Conservation (phyloP, 2,329 filamentous ascomycete species). For the Trichoderma asperellum region DNA sequence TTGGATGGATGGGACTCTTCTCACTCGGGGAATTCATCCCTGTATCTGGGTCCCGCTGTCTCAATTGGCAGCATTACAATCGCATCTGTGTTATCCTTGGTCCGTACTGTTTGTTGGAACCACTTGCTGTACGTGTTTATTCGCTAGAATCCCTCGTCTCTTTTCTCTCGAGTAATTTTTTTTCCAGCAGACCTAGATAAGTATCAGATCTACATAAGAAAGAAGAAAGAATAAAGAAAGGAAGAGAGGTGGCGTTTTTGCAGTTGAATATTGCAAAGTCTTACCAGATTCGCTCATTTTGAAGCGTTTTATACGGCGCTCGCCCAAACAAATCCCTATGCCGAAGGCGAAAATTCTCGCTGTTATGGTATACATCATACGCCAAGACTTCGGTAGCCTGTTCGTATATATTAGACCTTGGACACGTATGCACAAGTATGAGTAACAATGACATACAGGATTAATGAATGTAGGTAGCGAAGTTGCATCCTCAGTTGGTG, state of each 20-base stretch:
- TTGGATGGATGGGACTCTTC: background rate
- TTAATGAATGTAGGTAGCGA: background rate
- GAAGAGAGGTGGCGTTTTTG: too few species aligned
- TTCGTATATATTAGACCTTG: background rate
- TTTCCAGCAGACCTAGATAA: background rate
- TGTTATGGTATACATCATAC: conserved; percentile 11
- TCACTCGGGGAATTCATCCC: conserved; percentile 10
- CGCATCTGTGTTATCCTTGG: background rate
- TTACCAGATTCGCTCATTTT: conserved; percentile 3
- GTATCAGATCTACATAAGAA: background rate
- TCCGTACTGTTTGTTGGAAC: background rate
- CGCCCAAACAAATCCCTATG: background rate
- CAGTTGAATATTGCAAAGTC: background rate
- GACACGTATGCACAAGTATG: background rate
- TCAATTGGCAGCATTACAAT: background rate
- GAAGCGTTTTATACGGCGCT: background rate
- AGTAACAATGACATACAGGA: background rate
- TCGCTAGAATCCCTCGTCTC: background rate
- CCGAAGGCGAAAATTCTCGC: background rate
- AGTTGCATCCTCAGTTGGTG: background rate
- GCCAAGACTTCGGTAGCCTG: background rate
- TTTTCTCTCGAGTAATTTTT: background rate
- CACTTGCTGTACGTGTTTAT: background rate
- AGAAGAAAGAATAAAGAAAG: background rate
- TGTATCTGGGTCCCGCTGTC: background rate